Evolutionary conservation across 2,329 filamentous ascomycete genomes (phyloP), one percentile per base, ranked within the genome.

Genomic region (Penicillium hesseltinei): DNA sequence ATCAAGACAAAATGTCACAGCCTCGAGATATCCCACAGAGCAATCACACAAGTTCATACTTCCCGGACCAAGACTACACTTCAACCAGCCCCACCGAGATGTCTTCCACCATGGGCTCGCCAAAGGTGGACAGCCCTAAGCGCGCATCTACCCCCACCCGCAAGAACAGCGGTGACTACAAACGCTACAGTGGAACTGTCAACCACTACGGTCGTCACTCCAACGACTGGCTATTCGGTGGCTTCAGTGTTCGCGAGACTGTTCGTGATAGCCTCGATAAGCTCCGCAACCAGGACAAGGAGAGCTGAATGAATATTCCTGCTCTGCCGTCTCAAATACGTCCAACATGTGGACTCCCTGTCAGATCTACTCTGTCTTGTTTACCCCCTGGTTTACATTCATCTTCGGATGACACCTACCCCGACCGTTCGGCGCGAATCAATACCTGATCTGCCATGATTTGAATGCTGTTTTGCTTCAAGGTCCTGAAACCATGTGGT

Each of bases 161-260:
- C 47, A 68, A 66, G 44, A 68, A 62, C 48, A 70, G 68, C 51
- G 65, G 68, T 13, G 71, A 75, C 48, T 71, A 75, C 51, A 73
- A 71, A 50, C 72, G 75, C 58, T 73, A 74, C 51, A 75, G 66
- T 47, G 71, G 73, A 19, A 78, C 75, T 0, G 65, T 78, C 42
- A 75, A 73, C 49, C 74, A 81, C 56, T 79, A 71, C 53, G 80
- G 80, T 15, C 75, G 80, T 9, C 80, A 82, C 65, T 76, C 74
- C 19, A 81, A 82, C 54, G 77, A 81, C 53, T 82, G 80, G 80
- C 70, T 82, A 5, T 82, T 82, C 57, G 74, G 75, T 21, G 77
- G 78, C 1, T 78, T 81, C 64, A 80, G 77, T 62, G 66, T 82
- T 4, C 73, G 74, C 5, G 76, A 79, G 35, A 77, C 78, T 7